Percentiles rank a stretch among this genome's conserved stretches.
Evolutionary conservation across 768 basidiomycete genomes (phyloP).

Genomic region (Kwoniella pini): DNA sequence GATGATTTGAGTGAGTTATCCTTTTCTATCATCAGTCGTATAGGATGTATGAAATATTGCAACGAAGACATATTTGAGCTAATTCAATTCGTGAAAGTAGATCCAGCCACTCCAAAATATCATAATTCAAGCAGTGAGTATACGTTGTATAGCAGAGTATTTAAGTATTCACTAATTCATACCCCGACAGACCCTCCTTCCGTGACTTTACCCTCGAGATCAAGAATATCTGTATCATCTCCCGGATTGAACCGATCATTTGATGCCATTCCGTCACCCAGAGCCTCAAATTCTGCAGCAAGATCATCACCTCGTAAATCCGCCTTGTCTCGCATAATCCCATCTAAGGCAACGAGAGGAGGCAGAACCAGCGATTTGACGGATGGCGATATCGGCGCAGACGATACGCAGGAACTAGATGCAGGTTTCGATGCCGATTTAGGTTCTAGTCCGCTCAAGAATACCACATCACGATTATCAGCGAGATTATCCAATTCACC

Average conservation of each 20-base stretch:
- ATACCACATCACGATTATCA: neutral
- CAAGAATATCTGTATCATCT: conserved; percentile 24
- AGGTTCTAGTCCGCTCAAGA: no score
- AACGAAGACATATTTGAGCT: neutral
- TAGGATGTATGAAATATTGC: no score
- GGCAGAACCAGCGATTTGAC: conserved; percentile 5
- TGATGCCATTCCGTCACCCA: conserved; percentile 31
- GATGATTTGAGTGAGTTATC: conserved; percentile 18
- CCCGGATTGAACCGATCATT: conserved; percentile 21
- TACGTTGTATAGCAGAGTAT: no score
- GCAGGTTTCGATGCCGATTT: neutral
- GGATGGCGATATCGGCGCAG: conserved; percentile 1
- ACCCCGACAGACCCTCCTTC: conserved; percentile 28
- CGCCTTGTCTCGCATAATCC: conserved; percentile 3
- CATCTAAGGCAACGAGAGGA: neutral
- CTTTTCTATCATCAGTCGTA: neutral
- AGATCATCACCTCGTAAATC: conserved; percentile 18
- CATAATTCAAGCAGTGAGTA: conserved; percentile 15
- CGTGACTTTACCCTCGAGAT: conserved; percentile 22
- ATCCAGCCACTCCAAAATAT: conserved; percentile 6
- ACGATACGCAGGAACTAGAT: neutral
- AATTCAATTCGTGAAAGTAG: neutral
- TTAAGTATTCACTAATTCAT: neutral
- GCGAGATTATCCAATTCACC: neutral
- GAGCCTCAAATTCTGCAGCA: neutral